Evolutionary conservation across 176 grass and related monocot species (phyloP).

Genomic region (Oryza rufipogon): DNA sequence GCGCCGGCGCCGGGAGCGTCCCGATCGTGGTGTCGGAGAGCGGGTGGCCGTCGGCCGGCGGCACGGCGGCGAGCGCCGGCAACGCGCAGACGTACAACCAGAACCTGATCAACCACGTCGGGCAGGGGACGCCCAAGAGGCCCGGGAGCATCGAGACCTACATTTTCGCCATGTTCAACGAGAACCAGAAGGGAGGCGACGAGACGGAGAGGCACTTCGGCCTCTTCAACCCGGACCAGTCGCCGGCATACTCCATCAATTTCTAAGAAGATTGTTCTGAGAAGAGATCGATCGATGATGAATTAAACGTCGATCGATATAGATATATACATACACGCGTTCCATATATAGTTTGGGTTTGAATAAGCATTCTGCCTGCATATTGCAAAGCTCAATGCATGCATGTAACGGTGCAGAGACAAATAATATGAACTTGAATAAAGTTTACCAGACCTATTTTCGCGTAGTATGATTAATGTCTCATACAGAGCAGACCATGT

Average conservation of each 20-base stretch:
- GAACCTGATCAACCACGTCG: conserved; percentile 65
- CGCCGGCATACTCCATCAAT: conserved; percentile 58
- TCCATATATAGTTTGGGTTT: background rate
- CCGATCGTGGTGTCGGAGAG: conserved; percentile 59
- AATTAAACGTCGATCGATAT: too few species aligned
- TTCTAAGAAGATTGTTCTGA: conserved; percentile 3
- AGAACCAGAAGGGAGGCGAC: conserved; percentile 45
- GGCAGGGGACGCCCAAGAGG: conserved; percentile 56
- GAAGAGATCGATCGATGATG: too few species aligned
- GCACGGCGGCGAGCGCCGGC: conserved; percentile 10
- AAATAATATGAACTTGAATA: background rate
- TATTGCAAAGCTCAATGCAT: background rate
- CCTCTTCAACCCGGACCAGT: conserved; percentile 56
- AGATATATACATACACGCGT: too few species aligned
- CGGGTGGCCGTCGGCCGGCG: conserved; percentile 62
- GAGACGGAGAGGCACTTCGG: conserved; percentile 57
- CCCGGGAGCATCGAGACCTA: conserved; percentile 38
- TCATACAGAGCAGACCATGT: too few species aligned
- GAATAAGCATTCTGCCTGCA: background rate
- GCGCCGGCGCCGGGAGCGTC: conserved; percentile 33
- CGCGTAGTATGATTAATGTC: too few species aligned
- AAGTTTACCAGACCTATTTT: too few species aligned
- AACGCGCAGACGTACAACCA: conserved; percentile 71
- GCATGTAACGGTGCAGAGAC: background rate
- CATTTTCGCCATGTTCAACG: conserved; percentile 76